A percentile compares a stretch with the other conserved stretches of the same genome.
These are phyloP conservation scores for Glarea lozoyensis DNA, from an alignment of 495 filamentous ascomycete genomes.

Conservation along the genomic window DNA sequence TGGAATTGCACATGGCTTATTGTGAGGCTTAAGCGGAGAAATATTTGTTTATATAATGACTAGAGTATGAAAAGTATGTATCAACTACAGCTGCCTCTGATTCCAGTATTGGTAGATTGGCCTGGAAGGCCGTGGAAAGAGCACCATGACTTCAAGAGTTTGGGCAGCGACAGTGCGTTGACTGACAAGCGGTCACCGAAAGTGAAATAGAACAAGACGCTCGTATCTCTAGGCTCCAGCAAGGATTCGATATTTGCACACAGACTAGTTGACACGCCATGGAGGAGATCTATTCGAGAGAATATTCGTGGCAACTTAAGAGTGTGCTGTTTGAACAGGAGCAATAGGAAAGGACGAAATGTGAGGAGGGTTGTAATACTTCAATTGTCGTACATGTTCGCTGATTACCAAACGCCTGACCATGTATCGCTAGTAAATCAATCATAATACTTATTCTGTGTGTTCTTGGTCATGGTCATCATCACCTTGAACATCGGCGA, in stretches of 20 bases:
- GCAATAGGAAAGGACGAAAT: constrained; percentile 5
- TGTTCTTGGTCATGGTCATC: constrained; percentile 63
- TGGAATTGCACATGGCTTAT: constrained; percentile 13
- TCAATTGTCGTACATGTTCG: not conserved
- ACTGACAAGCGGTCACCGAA: constrained; percentile 19
- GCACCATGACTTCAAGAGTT: constrained; percentile 11
- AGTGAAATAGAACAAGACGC: constrained; percentile 28
- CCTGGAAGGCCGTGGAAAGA: constrained; percentile 11
- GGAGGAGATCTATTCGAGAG: constrained; percentile 56
- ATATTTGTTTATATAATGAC: not conserved
- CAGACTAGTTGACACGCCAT: constrained; percentile 89
- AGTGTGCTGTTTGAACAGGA: constrained; percentile 51
- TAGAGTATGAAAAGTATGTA: constrained; percentile 9
- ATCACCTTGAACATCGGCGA: constrained; percentile 75
- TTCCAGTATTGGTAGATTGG: constrained; percentile 3
- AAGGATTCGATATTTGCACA: constrained; percentile 71
- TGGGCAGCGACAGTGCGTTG: constrained; percentile 18
- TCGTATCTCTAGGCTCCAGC: constrained; percentile 25
- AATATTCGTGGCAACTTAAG: constrained; percentile 85
- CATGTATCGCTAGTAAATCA: not conserved
- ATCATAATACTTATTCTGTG: constrained; percentile 4
- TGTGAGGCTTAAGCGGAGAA: constrained; percentile 10
- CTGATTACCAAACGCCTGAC: not conserved
- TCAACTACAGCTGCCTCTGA: constrained; percentile 16
- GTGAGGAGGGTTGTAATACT: not conserved